A percentile compares a stretch with the other conserved stretches of the same genome.
phyloP scores from a whole-genome alignment of 2,329 filamentous ascomycete genomes.

The Ceratocystis smalleyi region DNA sequence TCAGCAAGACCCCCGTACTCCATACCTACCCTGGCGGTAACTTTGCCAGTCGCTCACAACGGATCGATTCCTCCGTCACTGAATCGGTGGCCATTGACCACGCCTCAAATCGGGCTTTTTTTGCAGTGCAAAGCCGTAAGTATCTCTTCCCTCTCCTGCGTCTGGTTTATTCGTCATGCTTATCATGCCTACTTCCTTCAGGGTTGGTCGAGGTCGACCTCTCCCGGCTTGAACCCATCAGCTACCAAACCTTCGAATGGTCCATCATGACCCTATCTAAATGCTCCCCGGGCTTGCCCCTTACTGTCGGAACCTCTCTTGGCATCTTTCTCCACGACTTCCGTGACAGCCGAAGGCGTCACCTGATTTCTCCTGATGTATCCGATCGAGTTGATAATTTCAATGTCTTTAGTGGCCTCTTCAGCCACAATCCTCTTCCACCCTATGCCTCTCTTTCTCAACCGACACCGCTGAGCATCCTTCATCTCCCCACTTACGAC shows the following conservation, averaged over 20 bases:
- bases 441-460: constrained; percentile 60
- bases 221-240: constrained; percentile 51
- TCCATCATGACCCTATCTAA: constrained; percentile 71
- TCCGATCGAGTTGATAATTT: constrained; percentile 21
- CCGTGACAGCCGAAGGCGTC: constrained; percentile 32
- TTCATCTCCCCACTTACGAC: constrained; percentile 52
- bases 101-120: constrained; percentile 50
- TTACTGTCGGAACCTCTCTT: constrained; percentile 71
- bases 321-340: constrained; percentile 74
- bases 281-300: constrained; percentile 46
- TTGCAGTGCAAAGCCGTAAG: constrained; percentile 59
- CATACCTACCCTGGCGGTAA: constrained; percentile 3
- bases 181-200: constrained; percentile 17
- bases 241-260: constrained; percentile 59
- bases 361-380: not conserved
- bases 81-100: constrained; percentile 75
- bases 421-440: constrained; percentile 37
- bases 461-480: constrained; percentile 65
- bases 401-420: constrained; percentile 26
- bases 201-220: constrained; percentile 71
- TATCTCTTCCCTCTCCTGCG: constrained; percentile 17
- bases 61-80: constrained; percentile 50
- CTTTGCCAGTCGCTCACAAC: constrained; percentile 7
- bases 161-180: not conserved
- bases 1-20: constrained; percentile 52